A percentile compares a stretch with the other conserved stretches of the same genome.
Evolutionary conservation across 2,329 filamentous ascomycete genomes (phyloP).

Genomic region (Xylariaceae sp.): DNA sequence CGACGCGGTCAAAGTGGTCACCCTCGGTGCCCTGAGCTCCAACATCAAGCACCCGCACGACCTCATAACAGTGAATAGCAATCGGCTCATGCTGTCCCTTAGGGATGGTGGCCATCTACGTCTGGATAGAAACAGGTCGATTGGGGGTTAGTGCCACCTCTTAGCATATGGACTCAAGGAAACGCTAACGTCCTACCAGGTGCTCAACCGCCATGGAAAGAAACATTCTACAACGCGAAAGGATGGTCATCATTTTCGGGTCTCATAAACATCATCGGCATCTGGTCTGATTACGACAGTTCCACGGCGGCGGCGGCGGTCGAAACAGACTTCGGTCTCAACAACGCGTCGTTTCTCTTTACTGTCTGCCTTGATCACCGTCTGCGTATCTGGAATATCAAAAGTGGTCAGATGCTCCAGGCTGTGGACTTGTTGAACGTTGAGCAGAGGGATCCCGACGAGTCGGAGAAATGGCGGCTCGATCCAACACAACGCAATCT

Average conservation of each 20-base stretch:
- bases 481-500: constrained; percentile 74
- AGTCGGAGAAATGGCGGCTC: constrained; percentile 67
- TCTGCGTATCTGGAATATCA: constrained; percentile 82
- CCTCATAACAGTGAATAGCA: constrained; percentile 65
- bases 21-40: constrained; percentile 58
- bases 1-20: constrained; percentile 70
- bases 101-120: constrained; percentile 72
- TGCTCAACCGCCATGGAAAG: constrained; percentile 52
- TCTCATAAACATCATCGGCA: constrained; percentile 60
- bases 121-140: constrained; percentile 54
- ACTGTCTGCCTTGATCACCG: constrained; percentile 86
- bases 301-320: constrained; percentile 61
- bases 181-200: constrained; percentile 26
- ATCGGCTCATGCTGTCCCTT: constrained; percentile 74
- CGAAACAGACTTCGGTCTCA: constrained; percentile 45
- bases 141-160: constrained; percentile 39
- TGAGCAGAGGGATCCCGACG: constrained; percentile 58
- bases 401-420: constrained; percentile 70
- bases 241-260: constrained; percentile 64
- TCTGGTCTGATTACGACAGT: constrained; percentile 59
- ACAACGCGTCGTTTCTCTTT: constrained; percentile 54
- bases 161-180: background rate
- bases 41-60: constrained; percentile 75
- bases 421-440: constrained; percentile 73
- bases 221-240: constrained; percentile 67